phyloP scores from a whole-genome alignment of 169 alveolate genomes.

The Miamiensis avidus region DNA sequence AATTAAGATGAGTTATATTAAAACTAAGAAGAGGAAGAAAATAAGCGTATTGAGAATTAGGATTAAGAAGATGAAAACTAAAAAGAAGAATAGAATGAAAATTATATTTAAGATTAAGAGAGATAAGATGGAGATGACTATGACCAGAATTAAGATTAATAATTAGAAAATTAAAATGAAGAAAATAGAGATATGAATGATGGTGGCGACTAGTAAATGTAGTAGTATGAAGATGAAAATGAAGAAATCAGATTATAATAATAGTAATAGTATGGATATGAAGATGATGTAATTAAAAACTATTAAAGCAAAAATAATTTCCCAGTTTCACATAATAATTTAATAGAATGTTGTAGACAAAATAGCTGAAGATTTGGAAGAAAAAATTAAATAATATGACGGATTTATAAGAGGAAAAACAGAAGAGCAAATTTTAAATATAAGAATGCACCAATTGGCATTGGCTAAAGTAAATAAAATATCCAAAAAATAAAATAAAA shows the following conservation, averaged over 20 bases:
- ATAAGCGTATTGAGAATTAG: too few relatives aligned
- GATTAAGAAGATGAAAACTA: neutral
- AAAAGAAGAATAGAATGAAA: neutral
- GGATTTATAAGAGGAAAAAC: slow-evolving; percentile 47
- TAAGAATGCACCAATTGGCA: slow-evolving; percentile 72
- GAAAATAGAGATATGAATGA: too few relatives aligned
- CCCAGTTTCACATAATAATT: neutral
- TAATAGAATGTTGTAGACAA: slow-evolving; percentile 56
- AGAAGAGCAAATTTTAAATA: slow-evolving; percentile 50
- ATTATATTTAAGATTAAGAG: neutral
- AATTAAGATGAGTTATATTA: neutral
- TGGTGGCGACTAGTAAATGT: too few relatives aligned
- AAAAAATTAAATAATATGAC: slow-evolving; percentile 59
- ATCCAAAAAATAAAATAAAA: neutral
- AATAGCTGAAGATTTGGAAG: slow-evolving; percentile 74
- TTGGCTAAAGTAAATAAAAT: slow-evolving; percentile 59
- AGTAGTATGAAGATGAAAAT: neutral
- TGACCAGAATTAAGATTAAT: neutral
- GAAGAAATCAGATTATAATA: neutral
- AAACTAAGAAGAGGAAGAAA: neutral
- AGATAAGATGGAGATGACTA: neutral
- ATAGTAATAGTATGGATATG: neutral
- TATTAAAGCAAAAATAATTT: too few relatives aligned
- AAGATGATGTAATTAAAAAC: neutral
- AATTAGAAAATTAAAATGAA: too few relatives aligned